These are phyloP conservation scores for Endoconidiophora laricicola DNA, from an alignment of 2,329 filamentous ascomycete species.

Conservation along the genomic window DNA sequence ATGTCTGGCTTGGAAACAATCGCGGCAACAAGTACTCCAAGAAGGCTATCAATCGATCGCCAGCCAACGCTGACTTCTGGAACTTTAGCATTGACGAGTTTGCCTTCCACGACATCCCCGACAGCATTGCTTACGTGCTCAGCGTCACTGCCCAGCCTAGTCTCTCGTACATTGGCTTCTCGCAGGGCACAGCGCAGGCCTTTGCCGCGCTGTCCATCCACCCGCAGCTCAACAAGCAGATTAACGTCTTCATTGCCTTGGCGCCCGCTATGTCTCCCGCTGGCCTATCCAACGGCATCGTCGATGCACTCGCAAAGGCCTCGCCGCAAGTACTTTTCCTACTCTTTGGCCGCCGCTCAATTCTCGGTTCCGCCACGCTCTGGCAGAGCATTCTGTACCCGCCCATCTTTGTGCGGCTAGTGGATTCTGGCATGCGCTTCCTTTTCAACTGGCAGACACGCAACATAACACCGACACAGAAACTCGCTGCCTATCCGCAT, in stretches of 20 bases:
- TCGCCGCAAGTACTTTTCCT: constrained; percentile 86
- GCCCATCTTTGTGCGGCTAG: constrained; percentile 74
- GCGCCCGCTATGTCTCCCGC: constrained; percentile 94
- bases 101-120: constrained; percentile 90
- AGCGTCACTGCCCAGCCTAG: constrained; percentile 67
- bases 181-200: constrained; percentile 89
- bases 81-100: constrained; percentile 98
- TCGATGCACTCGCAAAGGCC: constrained; percentile 83
- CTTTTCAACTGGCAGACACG: constrained; percentile 78
- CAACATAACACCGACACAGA: constrained; percentile 77
- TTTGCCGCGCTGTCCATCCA: constrained; percentile 90
- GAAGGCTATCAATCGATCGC: constrained; percentile 64
- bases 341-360: constrained; percentile 78
- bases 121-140: constrained; percentile 84
- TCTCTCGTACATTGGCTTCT: constrained; percentile 91
- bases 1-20: constrained; percentile 97
- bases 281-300: constrained; percentile 74
- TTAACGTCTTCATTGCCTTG: constrained; percentile 90
- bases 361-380: constrained; percentile 85
- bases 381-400: constrained; percentile 95
- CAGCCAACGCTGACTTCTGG: constrained; percentile 70
- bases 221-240: constrained; percentile 75
- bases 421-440: constrained; percentile 66
- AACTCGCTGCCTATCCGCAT: constrained; percentile 88
- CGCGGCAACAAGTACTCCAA: constrained; percentile 98